Conservation (phyloP, 805 yeast genomes). For the Sugiyamaella qingdaonensis region DNA sequence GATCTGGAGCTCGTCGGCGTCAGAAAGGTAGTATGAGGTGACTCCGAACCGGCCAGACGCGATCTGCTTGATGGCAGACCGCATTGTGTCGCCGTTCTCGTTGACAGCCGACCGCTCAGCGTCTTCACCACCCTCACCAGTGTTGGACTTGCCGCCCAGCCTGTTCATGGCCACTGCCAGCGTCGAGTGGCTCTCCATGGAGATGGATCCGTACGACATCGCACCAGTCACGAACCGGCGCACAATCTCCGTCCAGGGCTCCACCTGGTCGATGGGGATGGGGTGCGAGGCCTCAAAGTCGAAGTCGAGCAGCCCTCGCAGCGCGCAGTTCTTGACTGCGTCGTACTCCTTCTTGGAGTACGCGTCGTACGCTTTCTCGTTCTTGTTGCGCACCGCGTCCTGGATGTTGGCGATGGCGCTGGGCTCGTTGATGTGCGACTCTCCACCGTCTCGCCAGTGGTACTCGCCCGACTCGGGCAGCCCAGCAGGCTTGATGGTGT, state of each 20-base stretch:
- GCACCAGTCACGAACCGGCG: slow-evolving; percentile 99
- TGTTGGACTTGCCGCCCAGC: slow-evolving; percentile 94
- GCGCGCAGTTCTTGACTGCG: slow-evolving; percentile 86
- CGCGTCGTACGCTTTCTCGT: slow-evolving; percentile 86
- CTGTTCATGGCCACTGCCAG: slow-evolving; percentile 98
- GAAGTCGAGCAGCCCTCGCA: slow-evolving; percentile 89
- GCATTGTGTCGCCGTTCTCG: slow-evolving; percentile 93
- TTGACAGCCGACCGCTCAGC: slow-evolving; percentile 78
- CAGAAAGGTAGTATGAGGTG: slow-evolving; percentile 87
- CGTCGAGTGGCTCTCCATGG: slow-evolving; percentile 98
- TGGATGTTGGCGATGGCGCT: slow-evolving; percentile 91
- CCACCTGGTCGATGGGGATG: slow-evolving; percentile 95
- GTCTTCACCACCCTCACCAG: slow-evolving; percentile 99
- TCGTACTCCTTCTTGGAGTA: slow-evolving; percentile 87
- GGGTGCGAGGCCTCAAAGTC: slow-evolving; percentile 68
- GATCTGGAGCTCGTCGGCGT: slow-evolving; percentile 96
- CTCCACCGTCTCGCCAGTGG: slow-evolving; percentile 99
- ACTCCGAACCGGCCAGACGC: slow-evolving; percentile 99
- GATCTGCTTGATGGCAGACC: slow-evolving; percentile 97
- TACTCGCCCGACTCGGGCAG: slow-evolving; percentile 96
- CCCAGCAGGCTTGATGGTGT: slow-evolving; percentile 62
- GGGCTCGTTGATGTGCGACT: slow-evolving; percentile 91
- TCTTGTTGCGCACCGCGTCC: slow-evolving; percentile 97
- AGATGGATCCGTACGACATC: slow-evolving; percentile 97
- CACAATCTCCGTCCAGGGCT: slow-evolving; percentile 99